Conservation (phyloP, 2,329 filamentous ascomycete genomes). For the Ilyonectria sp. region DNA sequence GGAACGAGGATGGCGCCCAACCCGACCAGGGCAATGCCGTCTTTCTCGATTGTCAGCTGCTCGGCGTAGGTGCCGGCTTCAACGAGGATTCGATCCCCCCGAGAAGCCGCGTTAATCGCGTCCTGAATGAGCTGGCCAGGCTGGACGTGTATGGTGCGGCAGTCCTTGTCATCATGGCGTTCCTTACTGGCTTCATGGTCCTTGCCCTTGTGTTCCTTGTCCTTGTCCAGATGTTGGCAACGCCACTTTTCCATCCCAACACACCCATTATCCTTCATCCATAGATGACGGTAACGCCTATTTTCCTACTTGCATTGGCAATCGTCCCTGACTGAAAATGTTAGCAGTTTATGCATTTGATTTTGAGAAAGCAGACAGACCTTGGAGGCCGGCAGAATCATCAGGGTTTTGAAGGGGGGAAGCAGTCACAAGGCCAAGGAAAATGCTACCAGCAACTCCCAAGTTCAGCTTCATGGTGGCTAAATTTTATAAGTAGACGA, state of each 20-base stretch:
- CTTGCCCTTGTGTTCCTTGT: background rate
- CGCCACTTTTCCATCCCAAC: too few relatives aligned
- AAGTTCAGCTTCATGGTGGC: conserved; percentile 29
- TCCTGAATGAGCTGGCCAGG: conserved; percentile 46
- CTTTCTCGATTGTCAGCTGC: conserved; percentile 53
- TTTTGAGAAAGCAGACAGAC: background rate
- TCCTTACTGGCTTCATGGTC: background rate
- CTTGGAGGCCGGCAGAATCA: conserved; percentile 7
- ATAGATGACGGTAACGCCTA: conserved; percentile 25
- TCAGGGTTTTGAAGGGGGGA: conserved; percentile 31
- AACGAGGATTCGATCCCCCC: conserved; percentile 51
- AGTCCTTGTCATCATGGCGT: conserved; percentile 14
- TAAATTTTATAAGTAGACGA: too few relatives aligned
- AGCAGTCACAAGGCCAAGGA: conserved; percentile 24
- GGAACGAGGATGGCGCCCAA: conserved; percentile 45
- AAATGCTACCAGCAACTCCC: background rate
- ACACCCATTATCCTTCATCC: too few relatives aligned
- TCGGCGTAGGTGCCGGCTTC: conserved; percentile 52
- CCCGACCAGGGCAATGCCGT: conserved; percentile 51
- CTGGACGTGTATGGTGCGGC: conserved; percentile 35
- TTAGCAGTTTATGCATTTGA: background rate
- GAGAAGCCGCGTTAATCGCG: conserved; percentile 46
- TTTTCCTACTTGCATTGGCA: conserved; percentile 32
- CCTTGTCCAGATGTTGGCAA: conserved; percentile 10
- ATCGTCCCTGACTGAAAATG: conserved; percentile 10